Evolutionary conservation across 495 filamentous ascomycete species (phyloP).

Genomic region (Thermothielavioides terrestris): DNA sequence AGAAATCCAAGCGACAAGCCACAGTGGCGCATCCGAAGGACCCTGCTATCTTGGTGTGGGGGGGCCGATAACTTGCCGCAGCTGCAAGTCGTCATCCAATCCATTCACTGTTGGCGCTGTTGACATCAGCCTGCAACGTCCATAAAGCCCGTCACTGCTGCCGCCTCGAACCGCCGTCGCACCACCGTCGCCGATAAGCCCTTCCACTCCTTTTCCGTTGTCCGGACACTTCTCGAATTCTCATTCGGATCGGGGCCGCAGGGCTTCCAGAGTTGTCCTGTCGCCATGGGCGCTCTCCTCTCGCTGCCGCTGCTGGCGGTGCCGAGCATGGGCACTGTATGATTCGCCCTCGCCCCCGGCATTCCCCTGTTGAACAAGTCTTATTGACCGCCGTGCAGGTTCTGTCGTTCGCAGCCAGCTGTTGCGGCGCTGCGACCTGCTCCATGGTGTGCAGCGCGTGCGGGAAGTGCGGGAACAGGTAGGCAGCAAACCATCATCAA

Average conservation of each 20-base stretch:
- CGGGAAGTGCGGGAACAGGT: slow-evolving; percentile 96
- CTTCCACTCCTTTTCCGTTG: too few relatives aligned
- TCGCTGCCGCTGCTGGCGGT: slow-evolving; percentile 83
- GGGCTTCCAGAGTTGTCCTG: slow-evolving; percentile 7
- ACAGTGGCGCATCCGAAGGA: too few relatives aligned
- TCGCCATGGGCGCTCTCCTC: slow-evolving; percentile 79
- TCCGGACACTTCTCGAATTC: not conserved
- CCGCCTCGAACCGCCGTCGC: not conserved
- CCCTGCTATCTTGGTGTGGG: too few relatives aligned
- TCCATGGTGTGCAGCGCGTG: slow-evolving; percentile 89
- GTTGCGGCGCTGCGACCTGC: slow-evolving; percentile 92
- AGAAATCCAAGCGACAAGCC: too few relatives aligned
- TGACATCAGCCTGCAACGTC: not conserved
- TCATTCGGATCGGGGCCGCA: not conserved
- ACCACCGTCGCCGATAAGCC: not conserved
- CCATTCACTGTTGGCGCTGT: not conserved
- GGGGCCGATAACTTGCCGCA: too few relatives aligned
- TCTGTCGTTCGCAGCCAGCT: slow-evolving; percentile 67
- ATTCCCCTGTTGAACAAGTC: slow-evolving; percentile 1
- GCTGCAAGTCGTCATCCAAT: not conserved
- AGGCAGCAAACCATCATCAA: slow-evolving; percentile 4
- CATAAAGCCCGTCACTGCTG: not conserved
- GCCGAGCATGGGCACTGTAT: slow-evolving; percentile 78
- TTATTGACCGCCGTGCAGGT: slow-evolving; percentile 42
- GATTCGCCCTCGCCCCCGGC: slow-evolving; percentile 25